Base-by-base conservation (phyloP, 768 basidiomycete genomes). In the Mycena pura region DNA sequence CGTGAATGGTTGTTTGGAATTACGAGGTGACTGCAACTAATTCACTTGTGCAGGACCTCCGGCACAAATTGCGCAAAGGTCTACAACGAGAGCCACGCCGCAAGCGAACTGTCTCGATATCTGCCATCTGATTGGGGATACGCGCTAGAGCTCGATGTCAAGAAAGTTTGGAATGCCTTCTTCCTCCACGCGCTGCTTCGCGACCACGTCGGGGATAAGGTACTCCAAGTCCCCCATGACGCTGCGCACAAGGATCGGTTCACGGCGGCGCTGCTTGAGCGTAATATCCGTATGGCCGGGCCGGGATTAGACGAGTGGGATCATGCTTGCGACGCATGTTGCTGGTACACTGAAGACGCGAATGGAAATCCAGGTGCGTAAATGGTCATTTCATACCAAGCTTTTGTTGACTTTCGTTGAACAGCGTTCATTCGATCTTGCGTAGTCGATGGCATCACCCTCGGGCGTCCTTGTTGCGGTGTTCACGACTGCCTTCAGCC, bases 401-500 rank as follows among this genome's bases (percentile, higher is more conserved):
- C 36, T 36, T 5, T 41, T 17, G 5, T 17, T 5, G 8, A 46
- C 11, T 5, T 22, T 38, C 39, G 15, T 15, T 31, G 21, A 34
- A 24, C 34, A 69, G 60, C 28, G 10, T 19, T 46, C 11, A 13
- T 67, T 27, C 62, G 63, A 15, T 55, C 70, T 6, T 60, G 56
- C 2, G 70, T 74, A 10, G 69, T 65, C 0, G 72, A 74, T 51
- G 71, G 73, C 3, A 62, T 74, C 25, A 60, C 68, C 17, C 64
- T 74, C 6, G 73, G 72, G 1, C 68, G 67, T 49, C 72, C 69
- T 1, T 69, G 70, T 31, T 74, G 73, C 57, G 43, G 38, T 6
- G 54, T 68, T 3, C 69, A 72, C 32, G 63, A 73, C 29, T 74
- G 73, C 45, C 44, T 65, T 5, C 48, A 60, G 10, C 66, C 70